phyloP scores from a whole-genome alignment of 2,329 filamentous ascomycete species.

The Alternaria novae-zelandiae region DNA sequence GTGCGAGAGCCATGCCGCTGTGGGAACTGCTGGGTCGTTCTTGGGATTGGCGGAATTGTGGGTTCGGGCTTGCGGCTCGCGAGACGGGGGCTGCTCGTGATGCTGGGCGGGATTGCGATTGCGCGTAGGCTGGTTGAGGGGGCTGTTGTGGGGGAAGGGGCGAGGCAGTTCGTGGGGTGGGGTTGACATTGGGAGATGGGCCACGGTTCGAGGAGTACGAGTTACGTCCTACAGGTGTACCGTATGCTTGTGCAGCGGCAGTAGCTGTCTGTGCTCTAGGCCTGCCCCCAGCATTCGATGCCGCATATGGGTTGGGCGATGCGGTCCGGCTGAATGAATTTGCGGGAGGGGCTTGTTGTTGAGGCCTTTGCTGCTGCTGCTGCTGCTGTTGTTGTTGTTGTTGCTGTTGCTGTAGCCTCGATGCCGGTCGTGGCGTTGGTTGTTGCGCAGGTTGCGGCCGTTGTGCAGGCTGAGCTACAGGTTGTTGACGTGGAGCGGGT shows the following conservation, averaged over 20 bases:
- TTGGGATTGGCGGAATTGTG: conserved; percentile 57
- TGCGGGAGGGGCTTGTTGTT: conserved; percentile 14
- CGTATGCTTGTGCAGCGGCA: conserved; percentile 43
- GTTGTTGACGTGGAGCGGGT: conserved; percentile 7
- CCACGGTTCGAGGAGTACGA: conserved; percentile 49
- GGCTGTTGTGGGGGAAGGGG: conserved; percentile 48
- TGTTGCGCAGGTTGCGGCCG: not conserved
- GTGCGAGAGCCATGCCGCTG: conserved; percentile 54
- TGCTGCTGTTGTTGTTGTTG: conserved; percentile 9
- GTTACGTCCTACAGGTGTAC: conserved; percentile 38
- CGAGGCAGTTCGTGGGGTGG: conserved; percentile 50
- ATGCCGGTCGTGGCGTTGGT: conserved; percentile 5
- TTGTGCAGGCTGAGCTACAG: not conserved
- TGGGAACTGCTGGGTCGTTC: conserved; percentile 57
- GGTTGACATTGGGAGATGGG: conserved; percentile 46
- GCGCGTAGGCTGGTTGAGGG: conserved; percentile 46
- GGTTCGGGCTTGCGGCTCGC: conserved; percentile 60
- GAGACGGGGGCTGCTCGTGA: conserved; percentile 44
- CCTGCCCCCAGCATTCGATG: conserved; percentile 36
- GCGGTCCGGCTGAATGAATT: conserved; percentile 24
- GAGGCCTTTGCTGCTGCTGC: not conserved
- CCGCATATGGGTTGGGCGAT: conserved; percentile 70
- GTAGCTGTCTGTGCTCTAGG: conserved; percentile 49
- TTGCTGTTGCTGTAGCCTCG: conserved; percentile 3
- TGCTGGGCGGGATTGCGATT: conserved; percentile 32